These are phyloP conservation scores for Aspergillus sp. DNA, from an alignment of 2,329 filamentous ascomycete genomes.

Conservation along the genomic window DNA sequence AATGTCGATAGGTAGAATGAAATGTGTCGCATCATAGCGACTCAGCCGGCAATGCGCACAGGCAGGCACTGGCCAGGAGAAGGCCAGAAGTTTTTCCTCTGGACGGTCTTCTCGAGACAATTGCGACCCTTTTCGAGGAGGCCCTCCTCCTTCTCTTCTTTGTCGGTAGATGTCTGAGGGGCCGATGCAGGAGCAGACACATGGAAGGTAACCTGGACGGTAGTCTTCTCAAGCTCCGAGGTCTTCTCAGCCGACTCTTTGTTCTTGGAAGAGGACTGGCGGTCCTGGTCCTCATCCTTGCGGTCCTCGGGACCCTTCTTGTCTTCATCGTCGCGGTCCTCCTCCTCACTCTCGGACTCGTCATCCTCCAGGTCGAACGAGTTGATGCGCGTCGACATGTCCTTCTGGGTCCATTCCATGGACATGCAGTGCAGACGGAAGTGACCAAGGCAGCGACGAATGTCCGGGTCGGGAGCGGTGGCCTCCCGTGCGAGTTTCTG, in stretches of 20 bases:
- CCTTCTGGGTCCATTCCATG: slow-evolving; percentile 37
- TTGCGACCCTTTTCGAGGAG: slow-evolving; percentile 31
- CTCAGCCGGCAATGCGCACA: slow-evolving; percentile 23
- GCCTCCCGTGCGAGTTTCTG: slow-evolving; percentile 39
- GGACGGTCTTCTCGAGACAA: slow-evolving; percentile 31
- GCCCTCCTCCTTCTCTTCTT: slow-evolving; percentile 17
- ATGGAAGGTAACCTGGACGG: slow-evolving; percentile 21
- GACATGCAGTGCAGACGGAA: slow-evolving; percentile 38
- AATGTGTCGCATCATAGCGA: not conserved
- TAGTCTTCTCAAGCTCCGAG: slow-evolving; percentile 9
- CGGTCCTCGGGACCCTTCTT: slow-evolving; percentile 7
- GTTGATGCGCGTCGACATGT: slow-evolving; percentile 39
- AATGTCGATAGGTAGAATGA: not conserved
- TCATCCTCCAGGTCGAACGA: slow-evolving; percentile 40
- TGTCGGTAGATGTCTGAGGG: not conserved
- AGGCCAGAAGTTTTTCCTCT: slow-evolving; percentile 30
- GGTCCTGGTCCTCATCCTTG: slow-evolving; percentile 5
- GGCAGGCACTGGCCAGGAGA: slow-evolving; percentile 23
- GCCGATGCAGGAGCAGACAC: slow-evolving; percentile 14
- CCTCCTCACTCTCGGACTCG: slow-evolving; percentile 28
- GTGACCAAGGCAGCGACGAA: slow-evolving; percentile 38
- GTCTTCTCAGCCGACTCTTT: slow-evolving; percentile 4
- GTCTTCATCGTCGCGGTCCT: slow-evolving; percentile 17
- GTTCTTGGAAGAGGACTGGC: not conserved
- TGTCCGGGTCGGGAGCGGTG: slow-evolving; percentile 37